Evolutionary conservation across 495 filamentous ascomycete species (phyloP), one percentile per base, ranked within the genome.

Genomic region (Astrocystis sublimbata): DNA sequence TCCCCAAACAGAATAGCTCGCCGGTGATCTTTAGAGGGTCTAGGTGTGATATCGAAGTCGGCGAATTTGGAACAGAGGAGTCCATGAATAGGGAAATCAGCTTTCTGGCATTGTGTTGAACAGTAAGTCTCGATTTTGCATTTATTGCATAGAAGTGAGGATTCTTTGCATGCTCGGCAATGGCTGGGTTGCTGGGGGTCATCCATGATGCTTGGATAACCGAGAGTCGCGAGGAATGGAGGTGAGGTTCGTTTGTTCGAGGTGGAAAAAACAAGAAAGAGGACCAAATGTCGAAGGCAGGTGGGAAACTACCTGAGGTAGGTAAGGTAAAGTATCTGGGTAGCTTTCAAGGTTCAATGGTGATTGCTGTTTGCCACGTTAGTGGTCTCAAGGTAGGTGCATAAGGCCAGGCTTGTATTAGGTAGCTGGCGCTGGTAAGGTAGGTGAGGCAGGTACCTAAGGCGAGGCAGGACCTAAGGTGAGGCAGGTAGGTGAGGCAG

Each of bases 111-210:
- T 33, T 31, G 5, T 17, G 13, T 41, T 4, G 54, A 57, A 45
- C 54, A 57, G 26, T 57, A 57, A n/a, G 10, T 13, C 9, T 38
- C 35, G 24, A 1, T 2, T 57, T 24, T 35, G 33, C 54, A 57
- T 31, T 4, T 17, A 17, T 6, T 19, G 50, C 62, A 68, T 26
- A 61, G 21, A 1, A 36, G 30, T 30, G 58, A n/a, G 41, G 47
- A 31, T 8, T 54, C 40, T 31, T 9, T 52, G 47, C 65, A 68
- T n/a, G 57, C 21, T 28, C 62, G 58, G 47, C 65, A 67, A 12
- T 15, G 30, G 10, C 2, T 8, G 21, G 46, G 13, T 36, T 31
- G 15, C 12, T 43, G 15, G 6, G 26, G 17, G 15, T 31, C 47
- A 19, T 46, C 17, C 61, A 68, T 68, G 50, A 24, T 51, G 49